Evolutionary conservation across 2,329 filamentous ascomycete genomes (phyloP), one percentile per base, ranked within the genome.

Genomic region (Aspergillus alliaceus): DNA sequence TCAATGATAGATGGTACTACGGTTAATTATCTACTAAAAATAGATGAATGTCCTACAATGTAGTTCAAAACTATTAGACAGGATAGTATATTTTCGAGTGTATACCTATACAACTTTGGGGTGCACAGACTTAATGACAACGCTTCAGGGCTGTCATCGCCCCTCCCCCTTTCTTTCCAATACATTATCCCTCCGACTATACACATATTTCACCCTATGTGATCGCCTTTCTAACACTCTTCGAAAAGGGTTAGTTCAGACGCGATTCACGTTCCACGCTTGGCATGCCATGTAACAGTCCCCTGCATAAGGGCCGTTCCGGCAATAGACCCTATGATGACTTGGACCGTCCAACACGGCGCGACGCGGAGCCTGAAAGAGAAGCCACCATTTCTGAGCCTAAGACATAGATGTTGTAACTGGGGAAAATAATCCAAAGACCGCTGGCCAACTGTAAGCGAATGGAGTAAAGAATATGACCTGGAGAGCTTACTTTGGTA

Each of bases 381-480:
- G 82, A 84, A 59, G 83, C 74, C n/a, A 88, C 55, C 37, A 90
- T 86, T 66, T 90, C 87, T 37, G 70, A 69, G 8, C 82, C 84
- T 57, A 87, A 83, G 8, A 82, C 73, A 65, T 86, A 84, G 15
- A 81, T 80, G 73, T 87, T 86, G 64, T 89, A 89, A 0, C 75
- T 67, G 1, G 87, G 86, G 42, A 89, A 79, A 11, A 87, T 64
- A 57, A 90, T 73, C 87, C 88, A 90, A 7, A 83, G 74, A 34
- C 84, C 84, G 70, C 85, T 88, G 25, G 53, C 14, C 50, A 58
- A 20, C 20, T 22, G 59, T 70, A 56, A 71, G 60, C 50, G 31
- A 51, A 49, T 40, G 25, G 12, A 25, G 40, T 25, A 31, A 39
- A 22, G 15, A 18, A 34, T n/a, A n/a, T 11, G 1, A 40, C 32